Evolutionary conservation across 73 alveolate species (phyloP).

Genomic region (Paramecium sexaurelia): DNA sequence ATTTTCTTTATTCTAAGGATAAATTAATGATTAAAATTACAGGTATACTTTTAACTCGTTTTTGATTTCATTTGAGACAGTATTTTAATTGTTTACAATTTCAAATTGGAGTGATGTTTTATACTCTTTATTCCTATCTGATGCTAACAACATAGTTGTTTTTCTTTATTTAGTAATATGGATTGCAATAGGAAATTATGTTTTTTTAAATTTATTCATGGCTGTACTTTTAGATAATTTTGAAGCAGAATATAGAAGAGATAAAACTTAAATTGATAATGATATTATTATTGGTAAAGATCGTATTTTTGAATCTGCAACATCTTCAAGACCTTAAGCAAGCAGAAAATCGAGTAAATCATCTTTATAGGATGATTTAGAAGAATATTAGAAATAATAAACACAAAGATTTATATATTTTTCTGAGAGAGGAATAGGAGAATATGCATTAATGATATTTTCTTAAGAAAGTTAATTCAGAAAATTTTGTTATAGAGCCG

Average conservation of each 20-base stretch:
- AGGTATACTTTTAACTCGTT: slow-evolving; percentile 27
- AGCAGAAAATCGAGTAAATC: slow-evolving; percentile 41
- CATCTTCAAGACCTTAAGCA: not conserved
- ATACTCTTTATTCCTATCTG: slow-evolving; percentile 22
- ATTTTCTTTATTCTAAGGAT: not conserved
- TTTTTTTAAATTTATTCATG: slow-evolving; percentile 85
- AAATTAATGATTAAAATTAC: not conserved
- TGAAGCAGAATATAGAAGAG: slow-evolving; percentile 55
- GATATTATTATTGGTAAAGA: slow-evolving; percentile 46
- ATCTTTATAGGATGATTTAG: slow-evolving; percentile 9
- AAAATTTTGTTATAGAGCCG: not conserved
- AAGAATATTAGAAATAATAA: not conserved
- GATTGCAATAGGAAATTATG: slow-evolving; percentile 91
- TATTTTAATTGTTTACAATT: slow-evolving; percentile 22
- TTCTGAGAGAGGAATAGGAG: slow-evolving; percentile 41
- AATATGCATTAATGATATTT: not conserved
- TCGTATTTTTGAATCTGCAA: slow-evolving; percentile 27
- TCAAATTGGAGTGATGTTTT: slow-evolving; percentile 65
- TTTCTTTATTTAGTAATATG: slow-evolving; percentile 80
- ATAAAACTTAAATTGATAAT: slow-evolving; percentile 48
- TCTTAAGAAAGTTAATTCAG: slow-evolving; percentile 49
- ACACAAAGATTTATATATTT: not conserved
- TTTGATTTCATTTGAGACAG: not conserved
- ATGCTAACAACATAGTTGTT: slow-evolving; percentile 9
- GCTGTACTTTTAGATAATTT: slow-evolving; percentile 79